Conservation (phyloP, 352 stramenopile genomes). For the Globisporangium splendens region DNA sequence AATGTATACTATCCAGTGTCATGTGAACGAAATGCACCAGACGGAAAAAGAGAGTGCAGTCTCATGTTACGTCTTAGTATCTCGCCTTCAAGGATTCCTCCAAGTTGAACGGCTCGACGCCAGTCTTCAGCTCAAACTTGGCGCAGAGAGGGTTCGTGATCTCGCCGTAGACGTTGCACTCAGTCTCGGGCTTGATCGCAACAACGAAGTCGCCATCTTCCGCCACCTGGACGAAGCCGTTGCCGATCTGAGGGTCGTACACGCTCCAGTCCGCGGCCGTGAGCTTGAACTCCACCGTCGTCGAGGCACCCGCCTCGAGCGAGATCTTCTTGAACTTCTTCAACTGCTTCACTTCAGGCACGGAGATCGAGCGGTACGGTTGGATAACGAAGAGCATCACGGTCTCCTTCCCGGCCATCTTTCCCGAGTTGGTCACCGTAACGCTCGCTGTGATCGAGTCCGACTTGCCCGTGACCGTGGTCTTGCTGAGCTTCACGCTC, state of each 20-base stretch:
- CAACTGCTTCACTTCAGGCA: conserved; percentile 49
- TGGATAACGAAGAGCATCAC: conserved; percentile 29
- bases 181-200: conserved; percentile 56
- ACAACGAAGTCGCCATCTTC: conserved; percentile 54
- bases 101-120: conserved; percentile 8
- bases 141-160: conserved; percentile 27
- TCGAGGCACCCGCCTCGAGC: background rate
- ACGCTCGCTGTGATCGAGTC: conserved; percentile 5
- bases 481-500: too few relatives aligned
- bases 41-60: too few relatives aligned
- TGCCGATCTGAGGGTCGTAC: conserved; percentile 50
- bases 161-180: conserved; percentile 35
- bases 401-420: conserved; percentile 22
- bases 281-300: conserved; percentile 36
- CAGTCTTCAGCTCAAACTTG: conserved; percentile 28
- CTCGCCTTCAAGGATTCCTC: conserved; percentile 1
- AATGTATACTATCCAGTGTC: too few relatives aligned
- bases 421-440: conserved; percentile 25
- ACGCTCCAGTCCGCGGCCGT: conserved; percentile 35
- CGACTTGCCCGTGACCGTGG: too few relatives aligned
- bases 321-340: conserved; percentile 48
- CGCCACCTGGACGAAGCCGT: conserved; percentile 38
- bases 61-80: too few relatives aligned
- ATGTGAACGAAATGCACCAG: too few relatives aligned
- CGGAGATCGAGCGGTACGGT: conserved; percentile 23